phyloP scores from a whole-genome alignment of 495 filamentous ascomycete species.

The Aspergillus egyptiacus region DNA sequence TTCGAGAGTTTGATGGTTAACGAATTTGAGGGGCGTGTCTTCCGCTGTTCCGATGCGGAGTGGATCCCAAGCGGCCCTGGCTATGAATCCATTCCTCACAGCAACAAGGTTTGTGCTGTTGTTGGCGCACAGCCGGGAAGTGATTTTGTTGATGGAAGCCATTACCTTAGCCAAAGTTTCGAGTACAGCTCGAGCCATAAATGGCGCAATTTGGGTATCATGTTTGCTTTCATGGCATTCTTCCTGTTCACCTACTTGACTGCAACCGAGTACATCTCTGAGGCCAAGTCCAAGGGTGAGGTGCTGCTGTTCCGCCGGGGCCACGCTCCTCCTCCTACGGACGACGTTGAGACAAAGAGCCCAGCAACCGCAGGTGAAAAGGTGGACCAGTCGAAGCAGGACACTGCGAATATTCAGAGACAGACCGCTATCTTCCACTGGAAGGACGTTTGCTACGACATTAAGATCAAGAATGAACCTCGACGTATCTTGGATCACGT shows the following conservation, averaged over 20 bases:
- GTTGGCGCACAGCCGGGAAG: slow-evolving; percentile 49
- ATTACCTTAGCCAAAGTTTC: slow-evolving; percentile 50
- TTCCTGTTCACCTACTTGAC: slow-evolving; percentile 48
- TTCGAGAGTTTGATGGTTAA: slow-evolving; percentile 48
- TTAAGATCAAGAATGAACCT: slow-evolving; percentile 55
- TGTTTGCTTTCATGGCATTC: slow-evolving; percentile 59
- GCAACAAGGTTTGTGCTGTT: slow-evolving; percentile 44
- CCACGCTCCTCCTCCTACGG: slow-evolving; percentile 22
- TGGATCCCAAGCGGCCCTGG: slow-evolving; percentile 39
- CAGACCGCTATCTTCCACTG: slow-evolving; percentile 69
- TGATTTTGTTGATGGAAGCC: slow-evolving; percentile 40
- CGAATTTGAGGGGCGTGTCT: slow-evolving; percentile 54
- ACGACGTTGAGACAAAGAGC: slow-evolving; percentile 29
- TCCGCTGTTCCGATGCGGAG: slow-evolving; percentile 43
- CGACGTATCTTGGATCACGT: slow-evolving; percentile 58
- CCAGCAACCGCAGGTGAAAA: slow-evolving; percentile 32
- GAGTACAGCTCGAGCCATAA: slow-evolving; percentile 52
- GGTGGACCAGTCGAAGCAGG: slow-evolving; percentile 35
- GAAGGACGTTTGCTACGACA: slow-evolving; percentile 70
- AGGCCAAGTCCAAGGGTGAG: slow-evolving; percentile 47
- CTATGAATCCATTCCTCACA: slow-evolving; percentile 14
- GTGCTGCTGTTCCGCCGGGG: slow-evolving; percentile 48
- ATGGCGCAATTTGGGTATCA: slow-evolving; percentile 68
- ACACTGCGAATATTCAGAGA: slow-evolving; percentile 48
- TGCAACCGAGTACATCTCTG: slow-evolving; percentile 43